phyloP scores from a whole-genome alignment of 2,329 filamentous ascomycete genomes.

The Chrysosporium keratinophilum region DNA sequence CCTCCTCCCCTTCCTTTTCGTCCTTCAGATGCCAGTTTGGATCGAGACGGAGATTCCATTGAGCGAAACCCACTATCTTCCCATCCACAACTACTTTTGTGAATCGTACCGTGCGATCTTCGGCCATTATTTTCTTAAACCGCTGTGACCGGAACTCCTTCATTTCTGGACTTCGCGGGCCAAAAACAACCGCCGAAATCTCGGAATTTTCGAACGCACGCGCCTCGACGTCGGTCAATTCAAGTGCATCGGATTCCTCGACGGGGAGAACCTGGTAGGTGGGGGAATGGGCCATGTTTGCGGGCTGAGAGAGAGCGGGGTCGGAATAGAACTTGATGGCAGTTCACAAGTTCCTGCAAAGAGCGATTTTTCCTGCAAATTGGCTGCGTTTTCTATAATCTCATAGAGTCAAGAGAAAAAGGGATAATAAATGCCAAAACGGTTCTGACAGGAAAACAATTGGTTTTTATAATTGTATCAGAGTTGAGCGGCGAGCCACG shows the following conservation, averaged over 20 bases:
- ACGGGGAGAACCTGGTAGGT: constrained; percentile 16
- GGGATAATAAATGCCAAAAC: too few species aligned
- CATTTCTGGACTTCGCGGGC: not conserved
- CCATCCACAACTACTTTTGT: constrained; percentile 13
- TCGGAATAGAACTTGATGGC: not conserved
- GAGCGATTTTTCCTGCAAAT: too few species aligned
- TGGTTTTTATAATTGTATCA: too few species aligned
- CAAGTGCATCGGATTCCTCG: constrained; percentile 13
- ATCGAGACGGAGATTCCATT: constrained; percentile 17
- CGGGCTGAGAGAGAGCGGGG: too few species aligned
- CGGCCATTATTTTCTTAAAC: constrained; percentile 1
- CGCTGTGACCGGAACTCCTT: constrained; percentile 1
- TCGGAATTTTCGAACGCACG: constrained; percentile 14
- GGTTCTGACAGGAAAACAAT: too few species aligned
- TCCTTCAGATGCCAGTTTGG: constrained; percentile 8
- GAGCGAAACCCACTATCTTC: constrained; percentile 15
- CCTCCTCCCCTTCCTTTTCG: constrained; percentile 13
- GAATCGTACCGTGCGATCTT: not conserved
- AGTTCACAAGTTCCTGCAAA: not conserved
- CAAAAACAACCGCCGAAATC: constrained; percentile 7
- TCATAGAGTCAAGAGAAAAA: too few species aligned
- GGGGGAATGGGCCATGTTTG: constrained; percentile 1
- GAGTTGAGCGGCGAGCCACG: too few species aligned
- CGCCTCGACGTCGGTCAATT: constrained; percentile 35
- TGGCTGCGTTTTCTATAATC: too few species aligned